Base-by-base conservation (phyloP, 1,139 yeast genomes). In the Geotrichum bryndzae region DNA sequence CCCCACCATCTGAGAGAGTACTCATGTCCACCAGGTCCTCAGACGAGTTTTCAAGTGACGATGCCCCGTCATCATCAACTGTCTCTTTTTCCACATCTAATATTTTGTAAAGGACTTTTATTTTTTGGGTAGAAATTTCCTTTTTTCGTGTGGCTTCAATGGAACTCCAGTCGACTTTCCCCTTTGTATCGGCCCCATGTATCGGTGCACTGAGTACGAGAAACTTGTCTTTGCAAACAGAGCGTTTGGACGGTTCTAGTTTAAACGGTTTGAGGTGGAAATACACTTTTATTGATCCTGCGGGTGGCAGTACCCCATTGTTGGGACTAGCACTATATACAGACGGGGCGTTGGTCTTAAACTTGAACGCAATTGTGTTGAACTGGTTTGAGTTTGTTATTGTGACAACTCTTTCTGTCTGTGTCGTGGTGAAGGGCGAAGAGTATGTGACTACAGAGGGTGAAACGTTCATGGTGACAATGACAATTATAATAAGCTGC, bases 311-410 rank as follows among this genome's bases (percentile, higher is more conserved):
- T n/a, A 41, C 41, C 5, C 35, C 48, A 54, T 46, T 33, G 45
- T 92, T 92, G 64, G 98, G 98, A 76, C 97, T 87, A 61, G 92
- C 98, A 75, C 97, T 90, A 79, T 91, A 90, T 74, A 90, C 81
- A 75, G 89, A 91, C 64, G 99, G 99, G n/a, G 98, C 97, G 13
- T 99, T 94, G 58, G 99, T 94, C 78, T 94, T 94, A 72, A 94
- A 97, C 79, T 94, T 94, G 80, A 90, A 94, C 41, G 97, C 97
- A 58, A 87, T n/a, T 41, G 48, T 41, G 48, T 81, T 48, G 84
- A 77, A 59, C 77, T 77, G 48, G 77, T 74, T 27, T 89, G 77
- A 62, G 84, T 82, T 77, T 92, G 92, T 64, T 83, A 79, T 69
- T 92, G 84, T 60, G 18, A 82, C 79, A 72, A 90, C 83, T 67